Base-by-base conservation (phyloP, 345 rosid species). In the Litchi chinensis region DNA sequence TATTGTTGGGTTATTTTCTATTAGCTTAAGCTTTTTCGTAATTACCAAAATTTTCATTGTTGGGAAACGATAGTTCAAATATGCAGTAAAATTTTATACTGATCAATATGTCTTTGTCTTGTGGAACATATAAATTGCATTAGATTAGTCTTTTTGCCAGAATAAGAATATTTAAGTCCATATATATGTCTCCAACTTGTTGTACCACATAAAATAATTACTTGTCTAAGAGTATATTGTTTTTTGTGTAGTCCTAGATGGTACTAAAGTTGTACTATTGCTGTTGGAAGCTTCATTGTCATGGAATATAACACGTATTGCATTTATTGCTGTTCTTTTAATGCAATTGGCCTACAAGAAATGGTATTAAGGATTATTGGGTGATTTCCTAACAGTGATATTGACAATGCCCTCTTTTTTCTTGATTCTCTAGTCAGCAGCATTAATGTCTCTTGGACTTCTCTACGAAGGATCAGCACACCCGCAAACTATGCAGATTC, bases 401-500 rank as follows among this genome's bases (percentile, higher is more conserved):
- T 62, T 70, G 71, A 67, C 65, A 5, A 22, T 59, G 54, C 59
- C 44, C 37, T 64, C 26, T 60, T 32, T 76, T 84, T 81, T 80
- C 28, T 79, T 81, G 76, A 63, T 83, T 79, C 77, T 80, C 46
- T 87, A 96, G 99, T 89, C 98, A 82, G 96, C 97, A 76, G 99
- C 97, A 5, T 83, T 96, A 75, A 87, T 96, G 87, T 94, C 98
- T 28, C 85, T 93, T 66, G 99, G 99, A 82, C 90, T 94, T 82
- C 93, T 96, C 78, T 94, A 82, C 76, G 99, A 96, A 90, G 99
- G 98, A 84, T 92, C 99, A 57, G 95, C 95, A 73, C 98, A 96
- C 85, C 95, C 87, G 8, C 92, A 83, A 82, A 92, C 94, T 66
- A 94, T 94, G 97, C 93, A 96, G 75, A 88, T 86, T 68, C 92